phyloP scores from a whole-genome alignment of 306 rosid genomes.

The Hippophae rhamnoides region DNA sequence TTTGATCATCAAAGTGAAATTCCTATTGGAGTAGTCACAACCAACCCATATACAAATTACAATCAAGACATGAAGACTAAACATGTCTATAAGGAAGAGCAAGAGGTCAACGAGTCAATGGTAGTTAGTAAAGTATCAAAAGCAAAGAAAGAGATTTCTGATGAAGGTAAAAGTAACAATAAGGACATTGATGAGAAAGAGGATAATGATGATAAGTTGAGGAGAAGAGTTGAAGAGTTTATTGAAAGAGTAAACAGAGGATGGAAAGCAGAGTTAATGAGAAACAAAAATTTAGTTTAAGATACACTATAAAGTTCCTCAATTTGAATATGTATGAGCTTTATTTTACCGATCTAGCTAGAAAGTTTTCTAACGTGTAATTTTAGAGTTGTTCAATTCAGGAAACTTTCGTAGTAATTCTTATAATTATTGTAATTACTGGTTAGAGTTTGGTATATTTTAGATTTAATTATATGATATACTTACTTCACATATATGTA shows the following conservation, averaged over 20 bases:
- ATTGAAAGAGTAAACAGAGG: constrained; percentile 47
- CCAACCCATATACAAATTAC: neutral
- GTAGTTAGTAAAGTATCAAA: constrained; percentile 17
- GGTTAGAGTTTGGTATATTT: no score
- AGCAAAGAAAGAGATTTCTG: constrained; percentile 6
- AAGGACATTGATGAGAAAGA: constrained; percentile 17
- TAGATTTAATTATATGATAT: no score
- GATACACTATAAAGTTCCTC: no score
- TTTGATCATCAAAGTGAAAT: constrained; percentile 17
- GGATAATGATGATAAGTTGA: constrained; percentile 37
- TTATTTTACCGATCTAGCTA: no score
- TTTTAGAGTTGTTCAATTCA: no score
- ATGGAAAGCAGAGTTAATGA: constrained; percentile 43
- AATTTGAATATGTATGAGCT: no score
- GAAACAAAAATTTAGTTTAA: neutral
- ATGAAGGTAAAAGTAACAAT: neutral
- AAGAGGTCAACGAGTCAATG: constrained; percentile 4
- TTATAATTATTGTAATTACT: no score
- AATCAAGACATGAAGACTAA: neutral
- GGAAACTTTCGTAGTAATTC: no score
- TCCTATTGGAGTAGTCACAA: neutral
- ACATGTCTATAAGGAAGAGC: constrained; percentile 9
- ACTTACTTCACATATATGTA: no score
- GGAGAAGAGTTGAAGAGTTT: constrained; percentile 51
- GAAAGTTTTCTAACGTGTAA: no score